These are phyloP conservation scores for Penicillium sp. DNA, from an alignment of 2,329 filamentous ascomycete species.

Conservation along the genomic window DNA sequence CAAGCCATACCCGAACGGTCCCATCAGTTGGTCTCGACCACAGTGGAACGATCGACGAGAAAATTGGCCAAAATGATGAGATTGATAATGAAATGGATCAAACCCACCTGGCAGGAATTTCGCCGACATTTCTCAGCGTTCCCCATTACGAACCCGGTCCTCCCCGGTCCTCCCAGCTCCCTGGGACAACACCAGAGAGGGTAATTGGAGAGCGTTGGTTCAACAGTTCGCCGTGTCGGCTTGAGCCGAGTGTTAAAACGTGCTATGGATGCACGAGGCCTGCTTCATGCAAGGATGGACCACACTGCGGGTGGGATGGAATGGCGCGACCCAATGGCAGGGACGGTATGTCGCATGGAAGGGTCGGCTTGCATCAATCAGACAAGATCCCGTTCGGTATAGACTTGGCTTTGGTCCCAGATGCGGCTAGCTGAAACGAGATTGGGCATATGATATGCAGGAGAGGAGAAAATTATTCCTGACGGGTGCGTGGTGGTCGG, in stretches of 20 bases:
- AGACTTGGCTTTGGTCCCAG: background rate
- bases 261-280: background rate
- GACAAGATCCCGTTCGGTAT: background rate
- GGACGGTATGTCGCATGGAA: background rate
- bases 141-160: slow-evolving; percentile 8
- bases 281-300: background rate
- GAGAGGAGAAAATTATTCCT: background rate
- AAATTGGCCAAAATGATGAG: background rate
- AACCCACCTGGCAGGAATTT: slow-evolving; percentile 12
- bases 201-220: background rate
- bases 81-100: background rate
- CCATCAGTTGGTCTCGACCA: background rate
- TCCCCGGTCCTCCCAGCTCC: slow-evolving; percentile 1
- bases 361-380: background rate
- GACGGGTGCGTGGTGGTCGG: background rate
- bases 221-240: slow-evolving; percentile 2
- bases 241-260: background rate
- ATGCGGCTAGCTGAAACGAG: background rate
- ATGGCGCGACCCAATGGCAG: background rate
- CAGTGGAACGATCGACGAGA: background rate
- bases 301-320: background rate
- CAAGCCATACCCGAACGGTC: background rate
- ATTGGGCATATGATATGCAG: slow-evolving; percentile 1
- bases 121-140: slow-evolving; percentile 10
- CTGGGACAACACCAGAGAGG: background rate